These are phyloP conservation scores for Cornus controversa DNA, from an alignment of 148 eudicot genomes.

Conservation along the genomic window DNA sequence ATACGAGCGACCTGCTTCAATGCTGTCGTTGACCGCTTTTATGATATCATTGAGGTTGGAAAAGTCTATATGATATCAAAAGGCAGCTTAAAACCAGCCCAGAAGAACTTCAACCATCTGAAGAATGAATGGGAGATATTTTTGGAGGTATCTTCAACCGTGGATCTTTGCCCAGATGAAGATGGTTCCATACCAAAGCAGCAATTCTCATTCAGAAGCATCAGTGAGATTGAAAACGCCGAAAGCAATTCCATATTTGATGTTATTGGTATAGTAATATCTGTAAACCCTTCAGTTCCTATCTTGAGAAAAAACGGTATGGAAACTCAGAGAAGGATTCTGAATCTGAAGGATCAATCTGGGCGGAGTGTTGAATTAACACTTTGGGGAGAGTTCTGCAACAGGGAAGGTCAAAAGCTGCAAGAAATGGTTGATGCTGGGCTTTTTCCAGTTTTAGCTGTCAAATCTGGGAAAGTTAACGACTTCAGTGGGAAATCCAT, in stretches of 20 bases:
- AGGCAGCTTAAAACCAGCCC: conserved; percentile 89
- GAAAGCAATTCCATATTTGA: conserved; percentile 90
- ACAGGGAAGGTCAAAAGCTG: conserved; percentile 83
- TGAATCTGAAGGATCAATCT: conserved; percentile 83
- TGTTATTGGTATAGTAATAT: conserved; percentile 68
- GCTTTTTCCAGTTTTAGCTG: conserved; percentile 72
- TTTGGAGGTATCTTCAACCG: conserved; percentile 76
- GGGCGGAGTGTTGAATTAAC: conserved; percentile 83
- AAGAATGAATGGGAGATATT: conserved; percentile 97
- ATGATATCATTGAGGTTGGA: conserved; percentile 70
- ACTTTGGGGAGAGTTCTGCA: conserved; percentile 97
- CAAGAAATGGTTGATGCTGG: conserved; percentile 81
- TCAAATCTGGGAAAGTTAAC: conserved; percentile 89
- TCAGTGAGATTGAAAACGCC: conserved; percentile 72
- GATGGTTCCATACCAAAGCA: conserved; percentile 87
- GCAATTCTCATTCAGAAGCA: conserved; percentile 78
- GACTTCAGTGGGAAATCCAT: conserved; percentile 89
- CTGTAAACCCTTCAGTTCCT: conserved; percentile 87
- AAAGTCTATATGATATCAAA: conserved; percentile 89
- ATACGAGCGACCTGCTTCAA: conserved; percentile 96
- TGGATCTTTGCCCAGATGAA: conserved; percentile 92
- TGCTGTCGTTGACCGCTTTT: conserved; percentile 91
- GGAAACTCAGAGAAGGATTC: conserved; percentile 90
- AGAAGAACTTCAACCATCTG: conserved; percentile 88
- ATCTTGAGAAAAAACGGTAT: conserved; percentile 92